These are phyloP conservation scores for Fusarium avenaceum DNA, from an alignment of 2,329 filamentous ascomycete species.

Conservation along the genomic window DNA sequence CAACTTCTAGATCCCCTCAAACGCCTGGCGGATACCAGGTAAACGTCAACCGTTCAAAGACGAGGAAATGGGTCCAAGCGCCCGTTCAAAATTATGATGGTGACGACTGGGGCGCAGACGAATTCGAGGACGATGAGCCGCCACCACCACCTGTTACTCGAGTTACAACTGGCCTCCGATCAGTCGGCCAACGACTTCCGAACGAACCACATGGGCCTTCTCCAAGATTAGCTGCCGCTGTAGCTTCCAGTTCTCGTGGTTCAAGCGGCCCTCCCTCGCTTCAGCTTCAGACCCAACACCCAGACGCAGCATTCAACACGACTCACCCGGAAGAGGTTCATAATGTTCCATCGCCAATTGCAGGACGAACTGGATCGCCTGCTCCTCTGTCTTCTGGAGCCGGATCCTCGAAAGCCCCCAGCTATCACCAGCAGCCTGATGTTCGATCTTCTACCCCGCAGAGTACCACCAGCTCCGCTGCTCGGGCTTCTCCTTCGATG, in stretches of 20 bases:
- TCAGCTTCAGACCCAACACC: conserved; percentile 45
- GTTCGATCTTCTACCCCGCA: conserved; percentile 46
- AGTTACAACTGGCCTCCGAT: conserved; percentile 49
- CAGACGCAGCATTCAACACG: conserved; percentile 4
- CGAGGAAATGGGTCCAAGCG: conserved; percentile 94
- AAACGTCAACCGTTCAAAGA: conserved; percentile 90
- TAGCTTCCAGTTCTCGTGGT: conserved; percentile 45
- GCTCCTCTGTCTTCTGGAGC: conserved; percentile 32
- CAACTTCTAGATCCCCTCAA: conserved; percentile 48
- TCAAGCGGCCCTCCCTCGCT: conserved; percentile 48
- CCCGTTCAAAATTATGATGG: conserved; percentile 90
- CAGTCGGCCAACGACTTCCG: conserved; percentile 49
- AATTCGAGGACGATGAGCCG: conserved; percentile 70
- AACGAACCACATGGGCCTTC: conserved; percentile 48
- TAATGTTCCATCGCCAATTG: conserved; percentile 29
- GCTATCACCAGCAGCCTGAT: conserved; percentile 41
- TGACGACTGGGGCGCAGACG: conserved; percentile 89
- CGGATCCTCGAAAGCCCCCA: conserved; percentile 33
- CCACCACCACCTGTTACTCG: conserved; percentile 54
- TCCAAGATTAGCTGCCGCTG: conserved; percentile 45
- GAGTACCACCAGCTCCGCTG: conserved; percentile 41
- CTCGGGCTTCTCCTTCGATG: conserved; percentile 73
- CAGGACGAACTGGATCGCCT: conserved; percentile 40
- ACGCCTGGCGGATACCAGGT: conserved; percentile 73
- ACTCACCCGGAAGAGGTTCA: conserved; percentile 29